Evolutionary conservation across 257 asterid genomes (phyloP).

Genomic region (Fraxinus excelsior): DNA sequence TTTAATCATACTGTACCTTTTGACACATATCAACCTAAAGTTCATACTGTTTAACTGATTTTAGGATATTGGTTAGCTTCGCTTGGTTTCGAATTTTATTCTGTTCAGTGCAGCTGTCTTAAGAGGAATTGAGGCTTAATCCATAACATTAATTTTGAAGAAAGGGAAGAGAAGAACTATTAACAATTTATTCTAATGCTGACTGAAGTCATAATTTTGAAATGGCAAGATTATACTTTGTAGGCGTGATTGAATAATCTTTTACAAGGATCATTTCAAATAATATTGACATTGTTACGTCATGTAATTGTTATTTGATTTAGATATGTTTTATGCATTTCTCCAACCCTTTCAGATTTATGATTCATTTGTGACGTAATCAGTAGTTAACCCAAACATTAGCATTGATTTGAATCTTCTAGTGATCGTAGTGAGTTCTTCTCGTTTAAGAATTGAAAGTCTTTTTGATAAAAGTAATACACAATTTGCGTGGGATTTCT

Average conservation of each 20-base stretch:
- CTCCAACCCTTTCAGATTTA: background rate
- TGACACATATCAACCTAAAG: too few species aligned
- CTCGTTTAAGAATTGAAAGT: background rate
- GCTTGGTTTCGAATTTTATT: background rate
- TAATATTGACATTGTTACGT: background rate
- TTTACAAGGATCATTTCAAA: background rate
- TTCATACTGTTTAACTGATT: too few species aligned
- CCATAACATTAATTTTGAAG: background rate
- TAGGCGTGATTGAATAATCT: background rate
- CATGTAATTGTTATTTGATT: background rate
- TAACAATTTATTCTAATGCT: background rate
- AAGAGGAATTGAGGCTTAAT: background rate
- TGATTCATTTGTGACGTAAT: too few species aligned
- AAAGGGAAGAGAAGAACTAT: background rate
- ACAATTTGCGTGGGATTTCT: background rate
- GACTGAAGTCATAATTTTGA: background rate
- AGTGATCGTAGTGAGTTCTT: background rate
- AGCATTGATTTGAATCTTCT: background rate
- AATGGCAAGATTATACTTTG: background rate
- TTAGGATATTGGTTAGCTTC: too few species aligned
- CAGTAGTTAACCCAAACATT: background rate
- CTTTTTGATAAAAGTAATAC: background rate
- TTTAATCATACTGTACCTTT: too few species aligned
- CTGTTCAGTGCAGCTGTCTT: background rate
- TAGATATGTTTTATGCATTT: background rate